Evolutionary conservation across 2,329 filamentous ascomycete species (phyloP), one percentile per base, ranked within the genome.

Genomic region (Trichoderma polysporum): DNA sequence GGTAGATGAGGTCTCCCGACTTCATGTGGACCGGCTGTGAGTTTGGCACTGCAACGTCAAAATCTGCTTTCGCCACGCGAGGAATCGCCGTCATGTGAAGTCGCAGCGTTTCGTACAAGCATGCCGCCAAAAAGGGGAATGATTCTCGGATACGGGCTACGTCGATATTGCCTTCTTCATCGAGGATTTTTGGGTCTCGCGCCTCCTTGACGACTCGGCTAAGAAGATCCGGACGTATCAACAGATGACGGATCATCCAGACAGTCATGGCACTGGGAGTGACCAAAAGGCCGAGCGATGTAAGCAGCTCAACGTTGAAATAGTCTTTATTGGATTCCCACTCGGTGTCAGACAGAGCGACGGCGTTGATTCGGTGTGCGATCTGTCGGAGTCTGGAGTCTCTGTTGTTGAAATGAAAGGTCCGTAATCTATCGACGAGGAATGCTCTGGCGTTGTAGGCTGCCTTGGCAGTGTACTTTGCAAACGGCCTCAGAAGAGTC

Each of bases 311-410:
- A 22, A 75, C 73, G 9, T 74, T 71, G 64, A 74, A 76, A 61
- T 76, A 76, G 66, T 76, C 75, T 4, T 68, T 67, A 66, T 76
- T 76, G 12, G 60, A 72, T 35, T 76, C 74, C 75, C 75, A 76
- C 56, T 74, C 17, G 1, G 70, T 68, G 39, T 76, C 74, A 1
- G 70, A 71, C 37, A 75, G 70, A 31, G 73, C 74, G 4, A 76
- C 69, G 27, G 75, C 72, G 15, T 77, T 76, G 70, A 77, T 75
- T 17, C 69, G 70, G 27, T 76, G 75, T 3, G 74, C 75, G 0
- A 73, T 70, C 13, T 73, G 71, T 27, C 59, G 49, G 10, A 73
- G 25, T 5, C 73, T 71, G 6, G 69, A 65, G 5, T 71, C 68
- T 4, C 72, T 71, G 65, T 76, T 73, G 7, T 71, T 33, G 4